Conservation (phyloP, 2,329 filamentous ascomycete genomes). For the Pseudogymnoascus sp. region DNA sequence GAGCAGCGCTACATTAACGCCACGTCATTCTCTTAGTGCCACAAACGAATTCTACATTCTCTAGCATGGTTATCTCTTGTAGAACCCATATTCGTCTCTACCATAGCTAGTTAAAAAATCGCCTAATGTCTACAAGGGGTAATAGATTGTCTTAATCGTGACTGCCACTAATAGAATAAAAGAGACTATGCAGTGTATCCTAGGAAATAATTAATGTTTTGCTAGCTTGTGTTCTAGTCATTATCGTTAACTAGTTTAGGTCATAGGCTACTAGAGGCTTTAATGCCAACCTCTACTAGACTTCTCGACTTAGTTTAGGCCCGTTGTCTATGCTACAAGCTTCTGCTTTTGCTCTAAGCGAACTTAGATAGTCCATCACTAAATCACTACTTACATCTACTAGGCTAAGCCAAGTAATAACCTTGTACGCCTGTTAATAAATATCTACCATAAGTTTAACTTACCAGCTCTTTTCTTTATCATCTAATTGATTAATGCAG, state of each 20-base stretch:
- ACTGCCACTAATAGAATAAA: constrained; percentile 14
- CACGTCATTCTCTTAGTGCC: constrained; percentile 13
- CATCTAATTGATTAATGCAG: constrained; percentile 15
- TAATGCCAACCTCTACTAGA: constrained; percentile 11
- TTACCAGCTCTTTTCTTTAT: constrained; percentile 13
- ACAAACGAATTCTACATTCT: constrained; percentile 15
- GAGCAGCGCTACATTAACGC: constrained; percentile 12
- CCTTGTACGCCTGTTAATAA: constrained; percentile 7
- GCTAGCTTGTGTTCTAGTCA: constrained; percentile 9
- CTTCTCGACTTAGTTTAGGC: constrained; percentile 4
- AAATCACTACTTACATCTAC: neutral
- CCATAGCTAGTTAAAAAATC: constrained; percentile 12
- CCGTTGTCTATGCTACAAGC: constrained; percentile 12
- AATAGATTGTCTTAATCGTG: constrained; percentile 13
- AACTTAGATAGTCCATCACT: constrained; percentile 12
- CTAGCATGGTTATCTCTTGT: constrained; percentile 14
- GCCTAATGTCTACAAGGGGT: constrained; percentile 11
- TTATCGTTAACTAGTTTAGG: neutral
- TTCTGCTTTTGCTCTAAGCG: constrained; percentile 12
- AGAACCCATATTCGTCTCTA: constrained; percentile 15
- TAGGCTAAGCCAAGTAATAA: constrained; percentile 16
- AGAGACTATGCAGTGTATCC: constrained; percentile 11
- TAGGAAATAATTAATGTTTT: constrained; percentile 8
- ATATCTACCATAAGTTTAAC: constrained; percentile 14
- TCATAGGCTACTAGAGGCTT: constrained; percentile 7